These are phyloP conservation scores for Ichthyophthirius multifiliis DNA, from an alignment of 169 alveolate species.

Conservation along the genomic window DNA sequence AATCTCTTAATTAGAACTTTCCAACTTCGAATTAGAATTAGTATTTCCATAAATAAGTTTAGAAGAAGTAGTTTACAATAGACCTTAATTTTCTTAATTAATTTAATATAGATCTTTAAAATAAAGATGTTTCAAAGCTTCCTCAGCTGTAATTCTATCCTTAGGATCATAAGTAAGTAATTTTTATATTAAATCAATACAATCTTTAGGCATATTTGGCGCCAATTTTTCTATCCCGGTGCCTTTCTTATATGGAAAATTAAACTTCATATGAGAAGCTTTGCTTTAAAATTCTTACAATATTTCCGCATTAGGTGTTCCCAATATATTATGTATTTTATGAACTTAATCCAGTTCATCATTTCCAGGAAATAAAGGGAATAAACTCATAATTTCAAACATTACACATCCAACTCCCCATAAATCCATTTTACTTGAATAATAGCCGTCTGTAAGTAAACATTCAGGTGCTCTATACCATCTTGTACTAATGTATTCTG, in stretches of 20 bases:
- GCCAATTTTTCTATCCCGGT: slow-evolving; percentile 38
- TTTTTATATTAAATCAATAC: slow-evolving; percentile 49
- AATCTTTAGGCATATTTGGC: slow-evolving; percentile 32
- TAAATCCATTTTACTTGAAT: slow-evolving; percentile 89
- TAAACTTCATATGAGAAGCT: slow-evolving; percentile 69
- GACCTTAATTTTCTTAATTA: neutral
- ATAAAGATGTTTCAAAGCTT: slow-evolving; percentile 50
- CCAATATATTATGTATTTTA: slow-evolving; percentile 84
- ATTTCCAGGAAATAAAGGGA: slow-evolving; percentile 91
- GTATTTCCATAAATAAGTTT: neutral
- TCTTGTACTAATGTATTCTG: slow-evolving; percentile 91
- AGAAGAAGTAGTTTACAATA: too few species aligned
- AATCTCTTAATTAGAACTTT: neutral
- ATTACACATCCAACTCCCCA: slow-evolving; percentile 94
- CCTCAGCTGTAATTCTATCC: slow-evolving; percentile 47
- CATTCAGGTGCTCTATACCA: slow-evolving; percentile 95
- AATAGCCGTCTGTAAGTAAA: slow-evolving; percentile 90
- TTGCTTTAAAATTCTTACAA: slow-evolving; percentile 69
- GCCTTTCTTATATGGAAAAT: slow-evolving; percentile 68
- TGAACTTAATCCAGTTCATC: slow-evolving; percentile 86
- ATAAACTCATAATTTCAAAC: slow-evolving; percentile 87
- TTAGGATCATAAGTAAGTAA: slow-evolving; percentile 50
- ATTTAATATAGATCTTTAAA: slow-evolving; percentile 37
- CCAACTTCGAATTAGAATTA: neutral
- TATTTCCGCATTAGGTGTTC: slow-evolving; percentile 82